Evolutionary conservation across 805 yeast genomes (phyloP), one percentile per base, ranked within the genome.

Genomic region (Metschnikowia kunwiensis): DNA sequence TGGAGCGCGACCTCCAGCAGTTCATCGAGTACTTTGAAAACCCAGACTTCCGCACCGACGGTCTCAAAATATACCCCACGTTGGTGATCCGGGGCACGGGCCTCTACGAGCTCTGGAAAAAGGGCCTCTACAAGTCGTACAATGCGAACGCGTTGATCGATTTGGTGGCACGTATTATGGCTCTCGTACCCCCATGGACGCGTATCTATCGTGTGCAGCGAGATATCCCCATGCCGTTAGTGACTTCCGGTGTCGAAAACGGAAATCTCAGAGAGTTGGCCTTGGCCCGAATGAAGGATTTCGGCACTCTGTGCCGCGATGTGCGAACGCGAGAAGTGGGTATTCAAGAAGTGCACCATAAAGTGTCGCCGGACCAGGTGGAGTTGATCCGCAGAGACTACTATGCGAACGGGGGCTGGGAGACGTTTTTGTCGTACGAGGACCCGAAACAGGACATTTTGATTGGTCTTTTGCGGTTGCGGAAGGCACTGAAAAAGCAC

Each of bases 161-260:
- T 60, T 70, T 93, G 43, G 97, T 93, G 32, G 98, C 98, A 0
- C 77, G 97, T 54, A 91, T 93, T 36, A 68, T 93, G 70, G 96
- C 97, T 0, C 70, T 93, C 40, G 97, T 93, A 5, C 98, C 98
- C 17, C 98, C 98, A 3, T 93, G 98, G 98, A 93, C 98, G 3
- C 80, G 98, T 65, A 93, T 93, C 51, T 93, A 93, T 61, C 81
- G 98, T 61, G 98, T 93, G 15, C 98, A 93, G 66, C 77, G 98
- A 70, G 98, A 93, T 72, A 93, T 93, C 39, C 98, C 98, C 13
- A 93, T 93, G 98, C 98, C 98, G 0, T 71, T 93, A 50, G 98
- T 93, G 27, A 85, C 96, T 0, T 84, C 96, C 1, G 98, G 98
- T 53, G 98, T 93, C 27, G 98, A 93, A 53, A 93, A 93, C 61